These are phyloP conservation scores for Coleophoma cylindrospora DNA, from an alignment of 2,329 filamentous ascomycete genomes.

Conservation along the genomic window DNA sequence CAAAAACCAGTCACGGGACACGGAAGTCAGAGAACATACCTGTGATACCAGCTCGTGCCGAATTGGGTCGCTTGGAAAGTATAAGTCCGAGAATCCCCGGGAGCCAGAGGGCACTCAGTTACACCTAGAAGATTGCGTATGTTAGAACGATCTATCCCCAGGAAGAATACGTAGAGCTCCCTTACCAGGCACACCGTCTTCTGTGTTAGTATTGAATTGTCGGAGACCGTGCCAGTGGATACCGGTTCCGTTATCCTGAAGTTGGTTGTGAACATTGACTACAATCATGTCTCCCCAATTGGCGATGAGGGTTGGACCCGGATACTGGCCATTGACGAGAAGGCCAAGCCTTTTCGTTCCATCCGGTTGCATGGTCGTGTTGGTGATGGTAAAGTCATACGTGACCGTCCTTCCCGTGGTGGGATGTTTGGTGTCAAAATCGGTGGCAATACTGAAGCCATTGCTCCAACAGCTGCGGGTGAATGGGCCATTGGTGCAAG, in stretches of 20 bases:
- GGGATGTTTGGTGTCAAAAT: slow-evolving; percentile 5
- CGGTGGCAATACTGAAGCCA: slow-evolving; percentile 9
- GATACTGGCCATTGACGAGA: slow-evolving; percentile 19
- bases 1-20: too few species aligned
- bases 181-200: slow-evolving; percentile 30
- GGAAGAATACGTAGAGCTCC: background rate
- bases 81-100: slow-evolving; percentile 37
- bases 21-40: too few species aligned
- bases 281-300: slow-evolving; percentile 28
- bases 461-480: slow-evolving; percentile 7
- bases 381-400: slow-evolving; percentile 8
- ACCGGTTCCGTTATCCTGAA: slow-evolving; percentile 24
- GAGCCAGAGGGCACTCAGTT: slow-evolving; percentile 60
- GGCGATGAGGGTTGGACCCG: slow-evolving; percentile 14
- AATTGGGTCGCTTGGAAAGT: slow-evolving; percentile 7
- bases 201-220: slow-evolving; percentile 30
- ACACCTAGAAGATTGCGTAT: slow-evolving; percentile 12
- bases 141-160: background rate
- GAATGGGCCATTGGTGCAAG: slow-evolving; percentile 5
- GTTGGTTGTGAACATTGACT: slow-evolving; percentile 19
- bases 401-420: slow-evolving; percentile 8
- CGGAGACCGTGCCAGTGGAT: slow-evolving; percentile 44
- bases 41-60: slow-evolving; percentile 51
- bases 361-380: slow-evolving; percentile 13
- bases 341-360: slow-evolving; percentile 16